Base-by-base conservation (phyloP, 2,329 filamentous ascomycete species). In the Colletotrichum sidae region DNA sequence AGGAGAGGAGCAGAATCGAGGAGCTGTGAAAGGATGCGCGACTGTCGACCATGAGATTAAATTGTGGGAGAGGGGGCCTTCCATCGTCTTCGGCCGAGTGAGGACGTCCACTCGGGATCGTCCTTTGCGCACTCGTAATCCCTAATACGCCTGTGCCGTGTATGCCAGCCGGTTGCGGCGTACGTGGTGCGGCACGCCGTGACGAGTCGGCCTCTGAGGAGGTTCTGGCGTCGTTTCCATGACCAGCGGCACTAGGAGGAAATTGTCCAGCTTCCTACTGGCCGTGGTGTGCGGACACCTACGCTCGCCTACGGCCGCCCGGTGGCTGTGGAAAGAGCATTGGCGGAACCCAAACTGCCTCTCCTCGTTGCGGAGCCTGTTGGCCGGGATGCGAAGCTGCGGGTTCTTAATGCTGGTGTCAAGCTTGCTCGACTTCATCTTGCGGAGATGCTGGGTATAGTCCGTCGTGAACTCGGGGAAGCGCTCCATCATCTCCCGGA, bases 311-410 rank as follows among this genome's bases (percentile, higher is more conserved):
- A 87, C 84, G 8, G 78, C 75, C 5, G 83, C 80, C 17, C 86
- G 80, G 70, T 88, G 86, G 42, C 83, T 86, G 72, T 88, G 86
- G 70, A 88, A 88, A 11, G 85, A 86, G 73, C 86, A 88, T 73
- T 86, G 84, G 33, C 86, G 80, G 73, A 88, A 88, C n/a, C 86
- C 86, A 70, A 87, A 88, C 55, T 83, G 79, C 41, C 86, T 83
- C 76, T 87, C 83, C 50, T 86, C 85, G 74, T 82, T 86, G 67
- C 82, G 79, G 25, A 88, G 77, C 60, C 79, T 78, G 77, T 88
- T 88, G 68, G 81, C 83, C 12, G 84, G 83, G 56, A 88, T 81
- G 67, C 86, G 80, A 25, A 88, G 81, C 75, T 88, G 86, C 12
- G 86, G 86, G 76, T 88, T 88, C 80, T 88, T 88, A 76, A 86